Conservation (phyloP, 805 yeast genomes). For the Metschnikowia dekortorum region DNA sequence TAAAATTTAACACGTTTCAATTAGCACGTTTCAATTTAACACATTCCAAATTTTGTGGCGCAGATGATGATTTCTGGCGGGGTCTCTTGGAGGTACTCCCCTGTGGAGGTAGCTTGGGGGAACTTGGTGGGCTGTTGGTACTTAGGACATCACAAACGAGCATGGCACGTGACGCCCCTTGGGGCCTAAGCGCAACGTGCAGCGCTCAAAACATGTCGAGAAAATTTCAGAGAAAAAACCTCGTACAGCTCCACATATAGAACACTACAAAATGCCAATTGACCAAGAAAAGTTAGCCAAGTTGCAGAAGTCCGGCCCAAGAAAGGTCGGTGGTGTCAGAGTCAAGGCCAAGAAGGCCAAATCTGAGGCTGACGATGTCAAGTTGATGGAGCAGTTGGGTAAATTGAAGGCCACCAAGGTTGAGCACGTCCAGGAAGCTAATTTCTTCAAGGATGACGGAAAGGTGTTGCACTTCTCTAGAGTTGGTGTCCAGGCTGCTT, state of each 20-base stretch:
- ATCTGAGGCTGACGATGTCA: conserved; percentile 83
- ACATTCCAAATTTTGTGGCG: too few relatives aligned
- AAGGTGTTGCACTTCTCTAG: conserved; percentile 92
- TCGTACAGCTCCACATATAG: conserved; percentile 1
- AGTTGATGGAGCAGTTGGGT: conserved; percentile 82
- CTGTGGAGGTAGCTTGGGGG: too few relatives aligned
- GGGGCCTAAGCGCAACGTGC: conserved; percentile 2
- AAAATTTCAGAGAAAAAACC: conserved; percentile 12
- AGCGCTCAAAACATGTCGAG: conserved; percentile 15
- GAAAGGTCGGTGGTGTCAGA: conserved; percentile 82
- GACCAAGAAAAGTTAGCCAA: conserved; percentile 94
- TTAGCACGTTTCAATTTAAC: too few relatives aligned
- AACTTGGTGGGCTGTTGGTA: too few relatives aligned
- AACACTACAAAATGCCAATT: conserved; percentile 56
- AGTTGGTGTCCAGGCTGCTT: conserved; percentile 93
- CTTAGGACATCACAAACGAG: not conserved
- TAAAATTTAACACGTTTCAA: too few relatives aligned
- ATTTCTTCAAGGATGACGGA: conserved; percentile 96
- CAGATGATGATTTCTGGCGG: too few relatives aligned
- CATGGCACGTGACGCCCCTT: conserved; percentile 9
- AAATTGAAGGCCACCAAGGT: conserved; percentile 86
- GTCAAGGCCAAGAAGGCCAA: conserved; percentile 79
- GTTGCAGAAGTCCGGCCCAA: conserved; percentile 78
- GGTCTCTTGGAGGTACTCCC: too few relatives aligned
- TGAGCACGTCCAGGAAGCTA: conserved; percentile 92